Percentiles rank a stretch among this genome's conserved stretches.
phyloP scores from a whole-genome alignment of 108 stramenopile species.

The Cyclotella distinguenda region DNA sequence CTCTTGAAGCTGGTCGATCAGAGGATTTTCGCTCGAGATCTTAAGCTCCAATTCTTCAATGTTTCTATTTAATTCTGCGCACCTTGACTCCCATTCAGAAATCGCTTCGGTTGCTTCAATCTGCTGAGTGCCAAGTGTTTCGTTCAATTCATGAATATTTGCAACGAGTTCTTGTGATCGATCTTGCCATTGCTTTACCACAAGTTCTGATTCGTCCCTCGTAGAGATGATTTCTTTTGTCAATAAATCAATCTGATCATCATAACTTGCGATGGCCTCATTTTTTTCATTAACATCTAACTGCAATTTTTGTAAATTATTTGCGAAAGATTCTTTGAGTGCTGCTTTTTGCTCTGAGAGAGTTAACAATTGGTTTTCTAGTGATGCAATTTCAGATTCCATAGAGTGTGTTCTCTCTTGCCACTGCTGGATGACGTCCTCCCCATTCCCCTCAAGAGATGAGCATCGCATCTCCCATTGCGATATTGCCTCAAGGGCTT shows the following conservation, averaged over 20 bases:
- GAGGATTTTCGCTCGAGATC: constrained; percentile 7
- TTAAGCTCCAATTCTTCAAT: constrained; percentile 33
- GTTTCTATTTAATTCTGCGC: constrained; percentile 41
- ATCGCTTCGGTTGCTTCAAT: constrained; percentile 64
- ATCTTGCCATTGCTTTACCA: constrained; percentile 64
- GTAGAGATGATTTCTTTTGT: constrained; percentile 44
- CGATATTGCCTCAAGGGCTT: constrained; percentile 59
- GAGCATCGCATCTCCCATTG: constrained; percentile 57
- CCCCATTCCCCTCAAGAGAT: constrained; percentile 32
- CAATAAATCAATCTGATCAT: constrained; percentile 46
- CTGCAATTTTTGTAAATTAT: constrained; percentile 9
- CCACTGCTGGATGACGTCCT: constrained; percentile 36
- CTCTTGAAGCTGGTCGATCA: constrained; percentile 2
- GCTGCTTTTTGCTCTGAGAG: constrained; percentile 9
- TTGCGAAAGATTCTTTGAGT: neutral
- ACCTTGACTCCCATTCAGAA: constrained; percentile 62
- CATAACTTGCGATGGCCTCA: constrained; percentile 30
- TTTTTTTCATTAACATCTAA: constrained; percentile 30
- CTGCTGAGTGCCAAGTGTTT: constrained; percentile 46
- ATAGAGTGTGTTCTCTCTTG: constrained; percentile 43
- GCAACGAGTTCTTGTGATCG: constrained; percentile 30
- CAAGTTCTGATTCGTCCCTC: constrained; percentile 50
- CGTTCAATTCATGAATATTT: constrained; percentile 50
- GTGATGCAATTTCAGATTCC: constrained; percentile 38
- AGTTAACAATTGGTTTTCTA: constrained; percentile 29